A percentile compares a stretch with the other conserved stretches of the same genome.
These are phyloP conservation scores for Starmerella powellii DNA, from an alignment of 805 yeast genomes.

Conservation along the genomic window DNA sequence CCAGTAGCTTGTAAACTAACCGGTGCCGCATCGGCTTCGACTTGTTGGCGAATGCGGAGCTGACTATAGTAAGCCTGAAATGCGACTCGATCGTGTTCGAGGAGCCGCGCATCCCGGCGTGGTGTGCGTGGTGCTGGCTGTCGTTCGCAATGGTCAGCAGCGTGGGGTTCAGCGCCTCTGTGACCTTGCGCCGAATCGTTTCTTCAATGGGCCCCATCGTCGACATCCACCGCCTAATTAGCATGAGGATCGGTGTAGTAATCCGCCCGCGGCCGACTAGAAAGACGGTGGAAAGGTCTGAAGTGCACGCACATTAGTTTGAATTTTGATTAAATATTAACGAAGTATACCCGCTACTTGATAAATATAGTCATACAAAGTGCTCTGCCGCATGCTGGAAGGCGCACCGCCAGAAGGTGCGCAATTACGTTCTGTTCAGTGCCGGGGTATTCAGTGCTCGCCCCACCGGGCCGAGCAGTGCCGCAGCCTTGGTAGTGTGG, in stretches of 20 bases:
- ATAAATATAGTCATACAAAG: too few species aligned
- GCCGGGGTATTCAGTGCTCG: too few species aligned
- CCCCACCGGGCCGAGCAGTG: too few species aligned
- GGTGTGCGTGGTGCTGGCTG: slow-evolving; percentile 79
- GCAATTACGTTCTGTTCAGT: too few species aligned
- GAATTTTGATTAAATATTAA: too few species aligned
- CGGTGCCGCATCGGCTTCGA: slow-evolving; percentile 67
- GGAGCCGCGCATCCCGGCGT: slow-evolving; percentile 67
- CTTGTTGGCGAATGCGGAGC: slow-evolving; percentile 54
- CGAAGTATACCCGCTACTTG: too few species aligned
- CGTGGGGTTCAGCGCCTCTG: slow-evolving; percentile 35
- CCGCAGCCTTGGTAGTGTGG: too few species aligned
- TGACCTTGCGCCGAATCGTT: slow-evolving; percentile 37
- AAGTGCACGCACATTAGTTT: background rate
- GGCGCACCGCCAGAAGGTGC: too few species aligned
- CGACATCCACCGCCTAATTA: slow-evolving; percentile 9
- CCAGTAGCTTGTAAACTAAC: slow-evolving; percentile 51
- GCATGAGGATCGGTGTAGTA: background rate
- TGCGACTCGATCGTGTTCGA: slow-evolving; percentile 67
- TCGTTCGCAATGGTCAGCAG: slow-evolving; percentile 54
- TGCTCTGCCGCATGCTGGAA: too few species aligned
- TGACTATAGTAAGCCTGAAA: slow-evolving; percentile 60
- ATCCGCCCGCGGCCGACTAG: too few species aligned
- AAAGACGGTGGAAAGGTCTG: too few species aligned
- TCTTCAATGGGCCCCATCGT: slow-evolving; percentile 35